Percentiles rank a stretch among this genome's conserved stretches.
These are phyloP conservation scores for maize (Zea mays) DNA, from an alignment of 176 grass and related monocot genomes.

Conservation along the genomic window DNA sequence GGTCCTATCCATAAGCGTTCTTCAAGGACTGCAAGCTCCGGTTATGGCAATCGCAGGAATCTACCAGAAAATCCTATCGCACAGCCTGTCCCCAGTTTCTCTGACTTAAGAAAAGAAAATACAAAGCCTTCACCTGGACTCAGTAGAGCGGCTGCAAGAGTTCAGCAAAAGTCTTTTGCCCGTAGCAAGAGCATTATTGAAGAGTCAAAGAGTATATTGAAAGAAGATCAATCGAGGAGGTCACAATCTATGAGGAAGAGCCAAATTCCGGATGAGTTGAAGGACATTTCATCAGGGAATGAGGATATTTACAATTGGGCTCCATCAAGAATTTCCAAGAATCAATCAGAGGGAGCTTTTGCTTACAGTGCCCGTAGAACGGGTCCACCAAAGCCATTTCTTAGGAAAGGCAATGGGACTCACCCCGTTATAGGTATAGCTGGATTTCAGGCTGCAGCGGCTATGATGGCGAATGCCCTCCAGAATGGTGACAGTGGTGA, in stretches of 20 bases:
- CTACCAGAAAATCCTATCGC: conserved; percentile 69
- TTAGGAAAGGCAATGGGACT: conserved; percentile 57
- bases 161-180: conserved; percentile 57
- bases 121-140: conserved; percentile 66
- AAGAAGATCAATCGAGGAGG: conserved; percentile 71
- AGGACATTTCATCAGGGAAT: conserved; percentile 65
- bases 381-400: conserved; percentile 45
- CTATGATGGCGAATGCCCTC: conserved; percentile 46
- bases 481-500: conserved; percentile 48
- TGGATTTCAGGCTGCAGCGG: conserved; percentile 39
- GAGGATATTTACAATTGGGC: conserved; percentile 49
- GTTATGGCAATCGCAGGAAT: conserved; percentile 58
- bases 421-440: conserved; percentile 40
- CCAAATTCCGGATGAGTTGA: conserved; percentile 60
- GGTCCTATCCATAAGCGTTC: conserved; percentile 59
- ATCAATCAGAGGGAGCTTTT: conserved; percentile 41
- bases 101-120: conserved; percentile 94
- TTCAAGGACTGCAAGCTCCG: conserved; percentile 46
- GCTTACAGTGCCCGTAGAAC: conserved; percentile 45
- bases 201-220: conserved; percentile 62
- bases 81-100: conserved; percentile 84
- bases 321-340: conserved; percentile 45
- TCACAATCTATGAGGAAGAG: conserved; percentile 87
- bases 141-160: conserved; percentile 53
- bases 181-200: conserved; percentile 85